Percentiles rank a stretch among this genome's conserved stretches.
These are phyloP conservation scores for Knufia fluminis DNA, from an alignment of 2,329 filamentous ascomycete genomes.

Conservation along the genomic window DNA sequence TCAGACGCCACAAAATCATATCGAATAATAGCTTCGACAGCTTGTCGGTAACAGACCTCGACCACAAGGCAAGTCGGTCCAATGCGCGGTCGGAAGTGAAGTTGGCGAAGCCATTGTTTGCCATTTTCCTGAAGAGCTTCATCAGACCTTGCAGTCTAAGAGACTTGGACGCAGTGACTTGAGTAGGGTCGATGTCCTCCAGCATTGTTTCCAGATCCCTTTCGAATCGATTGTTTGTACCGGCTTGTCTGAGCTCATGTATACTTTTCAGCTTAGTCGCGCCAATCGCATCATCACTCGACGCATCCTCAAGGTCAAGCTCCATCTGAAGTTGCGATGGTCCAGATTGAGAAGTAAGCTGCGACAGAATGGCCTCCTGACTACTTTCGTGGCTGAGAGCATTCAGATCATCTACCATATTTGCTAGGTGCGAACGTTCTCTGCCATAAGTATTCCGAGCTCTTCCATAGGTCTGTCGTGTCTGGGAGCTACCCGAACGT, in stretches of 20 bases:
- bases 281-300: conserved; percentile 34
- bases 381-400: conserved; percentile 10
- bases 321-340: conserved; percentile 16
- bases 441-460: conserved; percentile 45
- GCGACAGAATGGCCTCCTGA: conserved; percentile 12
- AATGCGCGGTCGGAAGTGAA: conserved; percentile 69
- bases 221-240: conserved; percentile 48
- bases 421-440: conserved; percentile 51
- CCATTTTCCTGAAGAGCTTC: conserved; percentile 46
- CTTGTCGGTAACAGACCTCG: conserved; percentile 50
- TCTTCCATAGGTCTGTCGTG: conserved; percentile 4
- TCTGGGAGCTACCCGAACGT: conserved; percentile 7
- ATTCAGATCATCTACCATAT: conserved; percentile 32
- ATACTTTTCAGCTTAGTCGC: conserved; percentile 45
- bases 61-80: conserved; percentile 54
- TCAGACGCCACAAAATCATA: conserved; percentile 14
- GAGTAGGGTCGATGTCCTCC: conserved; percentile 47
- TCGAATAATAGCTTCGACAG: conserved; percentile 20
- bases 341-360: conserved; percentile 4
- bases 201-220: conserved; percentile 48
- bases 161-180: conserved; percentile 37
- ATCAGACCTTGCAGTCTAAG: conserved; percentile 42
- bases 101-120: conserved; percentile 33
- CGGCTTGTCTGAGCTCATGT: conserved; percentile 52
- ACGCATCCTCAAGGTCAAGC: conserved; percentile 27